Base-by-base conservation (phyloP, 352 stramenopile species). In the Globisporangium alternatum region DNA sequence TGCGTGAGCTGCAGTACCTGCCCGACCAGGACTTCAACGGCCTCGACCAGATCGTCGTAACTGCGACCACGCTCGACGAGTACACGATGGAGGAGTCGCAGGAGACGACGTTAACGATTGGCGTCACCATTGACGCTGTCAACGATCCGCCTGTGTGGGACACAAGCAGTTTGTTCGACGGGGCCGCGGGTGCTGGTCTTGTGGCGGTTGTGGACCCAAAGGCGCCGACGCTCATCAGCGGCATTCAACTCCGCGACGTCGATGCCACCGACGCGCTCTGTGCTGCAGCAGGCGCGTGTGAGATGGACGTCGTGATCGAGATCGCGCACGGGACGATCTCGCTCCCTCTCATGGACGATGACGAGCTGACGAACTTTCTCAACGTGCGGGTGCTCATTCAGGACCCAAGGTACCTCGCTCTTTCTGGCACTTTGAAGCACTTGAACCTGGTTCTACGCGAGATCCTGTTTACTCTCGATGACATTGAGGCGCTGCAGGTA, bases 131-230 rank as follows among this genome's bases (percentile, higher is more conserved):
- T 19, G 58, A 83, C 15, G 61, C 80, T 0, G 67, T 90, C 2
- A 92, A 92, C 56, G 80, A 92, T 43, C 33, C 72, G 2, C 83
- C 83, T 6, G 56, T 78, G 45, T 93, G 83, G 83, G 80, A 62
- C 33, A 48, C 76, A 13, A 70, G 75, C 25, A 51, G n/a, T n/a
- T 51, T 51, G n/a, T 51, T 17, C 8, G 9, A 28, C 44, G 67
- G 61, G 22, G 63, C 43, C 33, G 67, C 75, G 8, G 64, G 41
- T 47, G 33, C 56, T 62, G n/a, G 64, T 61, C 12, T 9, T n/a
- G 52, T 30, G 12, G 33, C 69, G 21, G 21, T 28, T n/a, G 41
- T 65, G 3, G 49, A 52, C 7, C 37, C 47, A n/a, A 21, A 31
- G 19, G 30, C 41, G 15, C 59, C 68, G 31, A 80, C 71, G 8